phyloP scores from a whole-genome alignment of 2,329 filamentous ascomycete species.

The Penicillium sp. region DNA sequence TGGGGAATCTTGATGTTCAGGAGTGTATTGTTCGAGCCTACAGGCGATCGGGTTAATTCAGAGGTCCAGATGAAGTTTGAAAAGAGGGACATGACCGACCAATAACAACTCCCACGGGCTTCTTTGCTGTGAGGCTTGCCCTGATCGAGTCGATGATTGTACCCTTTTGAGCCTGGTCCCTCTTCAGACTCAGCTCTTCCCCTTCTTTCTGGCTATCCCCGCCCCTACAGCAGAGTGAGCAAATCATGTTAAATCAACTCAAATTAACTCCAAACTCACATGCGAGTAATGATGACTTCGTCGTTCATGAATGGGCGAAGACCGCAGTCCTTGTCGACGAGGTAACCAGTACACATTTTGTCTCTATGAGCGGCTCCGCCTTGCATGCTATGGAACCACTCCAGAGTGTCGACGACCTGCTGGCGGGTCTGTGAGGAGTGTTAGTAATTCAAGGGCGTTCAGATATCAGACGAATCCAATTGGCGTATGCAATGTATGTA shows the following conservation, averaged over 20 bases:
- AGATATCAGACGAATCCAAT: background rate
- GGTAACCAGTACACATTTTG: conserved; percentile 50
- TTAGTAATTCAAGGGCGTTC: background rate
- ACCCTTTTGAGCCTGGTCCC: conserved; percentile 54
- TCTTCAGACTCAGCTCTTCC: conserved; percentile 50
- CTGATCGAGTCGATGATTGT: conserved; percentile 37
- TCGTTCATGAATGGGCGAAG: conserved; percentile 60
- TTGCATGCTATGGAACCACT: conserved; percentile 65
- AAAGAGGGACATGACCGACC: conserved; percentile 43
- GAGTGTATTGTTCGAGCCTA: conserved; percentile 55
- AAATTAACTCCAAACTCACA: conserved; percentile 48
- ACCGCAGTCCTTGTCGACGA: conserved; percentile 60
- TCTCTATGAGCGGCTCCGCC: conserved; percentile 58
- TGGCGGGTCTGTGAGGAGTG: conserved; percentile 44
- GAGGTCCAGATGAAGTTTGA: accelerated
- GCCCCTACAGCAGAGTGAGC: conserved; percentile 45
- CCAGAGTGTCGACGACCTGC: conserved; percentile 64
- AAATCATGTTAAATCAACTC: conserved; percentile 3
- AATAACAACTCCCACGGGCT: conserved; percentile 57
- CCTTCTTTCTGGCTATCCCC: conserved; percentile 55
- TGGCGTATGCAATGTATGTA: background rate
- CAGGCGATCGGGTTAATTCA: conserved; percentile 27
- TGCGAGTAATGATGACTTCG: conserved; percentile 64
- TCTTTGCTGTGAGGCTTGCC: conserved; percentile 51
- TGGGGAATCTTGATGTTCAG: conserved; percentile 56